Conservation (phyloP, 345 rosid genomes). For the Camelina sativa region DNA sequence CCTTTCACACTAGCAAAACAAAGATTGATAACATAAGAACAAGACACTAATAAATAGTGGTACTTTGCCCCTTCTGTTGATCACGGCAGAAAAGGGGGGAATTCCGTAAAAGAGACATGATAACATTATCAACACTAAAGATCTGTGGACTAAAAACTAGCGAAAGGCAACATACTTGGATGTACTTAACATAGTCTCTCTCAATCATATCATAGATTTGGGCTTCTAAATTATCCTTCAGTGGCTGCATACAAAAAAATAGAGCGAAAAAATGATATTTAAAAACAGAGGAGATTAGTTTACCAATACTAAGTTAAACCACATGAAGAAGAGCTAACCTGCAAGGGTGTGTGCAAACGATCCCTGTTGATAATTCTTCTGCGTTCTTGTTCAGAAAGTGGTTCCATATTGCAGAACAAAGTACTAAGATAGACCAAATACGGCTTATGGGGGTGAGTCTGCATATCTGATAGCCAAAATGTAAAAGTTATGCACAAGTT, state of each 20-base stretch:
- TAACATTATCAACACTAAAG: not conserved
- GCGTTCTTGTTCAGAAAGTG: conserved; percentile 74
- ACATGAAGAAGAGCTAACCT: conserved; percentile 56
- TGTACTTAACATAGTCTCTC: conserved; percentile 72
- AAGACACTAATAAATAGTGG: not conserved
- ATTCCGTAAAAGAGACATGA: not conserved
- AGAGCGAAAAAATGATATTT: conserved; percentile 2
- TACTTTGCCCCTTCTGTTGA: not conserved
- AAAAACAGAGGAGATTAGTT: not conserved
- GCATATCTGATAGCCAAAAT: conserved; percentile 45
- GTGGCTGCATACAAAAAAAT: conserved; percentile 56
- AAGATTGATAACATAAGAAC: conserved; percentile 16
- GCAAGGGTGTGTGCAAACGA: conserved; percentile 73
- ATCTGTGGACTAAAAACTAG: conserved; percentile 1
- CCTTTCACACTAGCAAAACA: conserved; percentile 66
- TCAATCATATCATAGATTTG: conserved; percentile 77
- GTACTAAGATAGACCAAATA: conserved; percentile 71
- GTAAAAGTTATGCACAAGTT: not conserved
- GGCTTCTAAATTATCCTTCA: conserved; percentile 84
- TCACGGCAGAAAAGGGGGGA: not conserved
- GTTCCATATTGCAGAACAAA: conserved; percentile 73
- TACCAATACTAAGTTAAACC: not conserved
- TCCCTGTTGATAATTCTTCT: conserved; percentile 71
- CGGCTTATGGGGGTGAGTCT: conserved; percentile 60
- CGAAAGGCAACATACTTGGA: conserved; percentile 53